phyloP scores from a whole-genome alignment of 1,284 basidiomycete genomes.

The Heliocybe sulcata region DNA sequence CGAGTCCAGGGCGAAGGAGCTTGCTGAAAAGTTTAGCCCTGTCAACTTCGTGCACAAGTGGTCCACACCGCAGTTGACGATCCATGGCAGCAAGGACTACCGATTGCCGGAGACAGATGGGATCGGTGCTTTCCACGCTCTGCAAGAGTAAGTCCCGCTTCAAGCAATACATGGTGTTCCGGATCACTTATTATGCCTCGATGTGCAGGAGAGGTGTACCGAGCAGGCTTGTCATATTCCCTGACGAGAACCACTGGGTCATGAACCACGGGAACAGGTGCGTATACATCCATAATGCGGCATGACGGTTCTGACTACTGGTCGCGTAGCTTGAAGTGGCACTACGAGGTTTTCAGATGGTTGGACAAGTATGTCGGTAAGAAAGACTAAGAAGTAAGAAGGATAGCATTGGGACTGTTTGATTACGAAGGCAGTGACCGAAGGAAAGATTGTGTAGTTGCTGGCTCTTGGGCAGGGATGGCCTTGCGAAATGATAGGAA shows the following conservation, averaged over 20 bases:
- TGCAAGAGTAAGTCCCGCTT: constrained; percentile 51
- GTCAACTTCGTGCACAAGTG: constrained; percentile 77
- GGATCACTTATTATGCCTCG: constrained; percentile 3
- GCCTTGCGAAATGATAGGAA: too few relatives aligned
- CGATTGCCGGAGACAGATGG: constrained; percentile 80
- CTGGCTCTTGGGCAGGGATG: too few relatives aligned
- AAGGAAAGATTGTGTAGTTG: too few relatives aligned
- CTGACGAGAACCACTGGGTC: constrained; percentile 93
- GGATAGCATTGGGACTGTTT: too few relatives aligned
- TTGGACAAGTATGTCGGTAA: constrained; percentile 69
- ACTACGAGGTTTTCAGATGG: constrained; percentile 87
- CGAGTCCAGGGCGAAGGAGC: constrained; percentile 49
- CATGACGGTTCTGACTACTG: too few relatives aligned
- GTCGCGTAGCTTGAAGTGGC: constrained; percentile 66
- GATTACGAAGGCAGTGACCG: too few relatives aligned
- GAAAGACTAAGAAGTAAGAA: constrained; percentile 9
- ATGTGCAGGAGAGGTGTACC: constrained; percentile 59
- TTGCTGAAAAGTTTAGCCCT: constrained; percentile 65
- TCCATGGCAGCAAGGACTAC: constrained; percentile 86
- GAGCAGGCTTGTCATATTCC: constrained; percentile 83
- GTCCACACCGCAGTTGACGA: constrained; percentile 78
- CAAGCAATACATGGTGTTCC: too few relatives aligned
- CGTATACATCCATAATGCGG: constrained; percentile 8
- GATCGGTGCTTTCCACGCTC: constrained; percentile 73
- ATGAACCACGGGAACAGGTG: constrained; percentile 69